Conservation (phyloP, 768 basidiomycete genomes). For the Rhodocollybia butyracea region DNA sequence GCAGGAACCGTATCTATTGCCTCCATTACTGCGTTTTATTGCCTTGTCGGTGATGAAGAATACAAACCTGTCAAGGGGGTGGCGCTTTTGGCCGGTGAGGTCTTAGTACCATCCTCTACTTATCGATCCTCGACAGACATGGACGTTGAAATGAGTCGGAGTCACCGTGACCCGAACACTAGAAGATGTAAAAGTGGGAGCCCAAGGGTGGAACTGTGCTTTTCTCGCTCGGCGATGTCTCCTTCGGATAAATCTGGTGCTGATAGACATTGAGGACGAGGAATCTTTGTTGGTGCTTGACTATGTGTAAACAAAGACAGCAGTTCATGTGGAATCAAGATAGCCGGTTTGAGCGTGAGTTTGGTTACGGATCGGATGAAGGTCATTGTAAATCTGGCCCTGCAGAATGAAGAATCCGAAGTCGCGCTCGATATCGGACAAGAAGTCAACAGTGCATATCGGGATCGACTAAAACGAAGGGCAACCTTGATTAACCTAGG, state of each 20-base stretch:
- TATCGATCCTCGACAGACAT: constrained; percentile 37
- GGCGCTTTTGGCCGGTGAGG: constrained; percentile 20
- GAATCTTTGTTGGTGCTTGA: constrained; percentile 36
- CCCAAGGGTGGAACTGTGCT: constrained; percentile 31
- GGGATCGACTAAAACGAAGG: no score
- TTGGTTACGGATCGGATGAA: constrained; percentile 25
- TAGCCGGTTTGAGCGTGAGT: no score
- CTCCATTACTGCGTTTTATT: constrained; percentile 28
- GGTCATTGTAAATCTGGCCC: constrained; percentile 30
- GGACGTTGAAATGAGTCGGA: constrained; percentile 25
- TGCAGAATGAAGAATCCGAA: constrained; percentile 36
- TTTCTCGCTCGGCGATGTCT: constrained; percentile 31
- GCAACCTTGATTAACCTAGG: no score
- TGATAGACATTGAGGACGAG: constrained; percentile 36
- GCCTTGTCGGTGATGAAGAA: constrained; percentile 31
- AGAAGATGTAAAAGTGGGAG: constrained; percentile 26
- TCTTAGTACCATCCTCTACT: constrained; percentile 29
- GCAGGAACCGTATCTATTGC: constrained; percentile 30
- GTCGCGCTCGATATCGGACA: constrained; percentile 29
- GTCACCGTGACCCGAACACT: constrained; percentile 28
- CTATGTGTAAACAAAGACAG: constrained; percentile 24
- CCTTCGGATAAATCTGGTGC: constrained; percentile 31
- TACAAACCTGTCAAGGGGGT: constrained; percentile 27
- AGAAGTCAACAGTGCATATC: constrained; percentile 22
- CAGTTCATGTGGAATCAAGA: constrained; percentile 17